Conservation (phyloP, 2,329 filamentous ascomycete genomes). For the Pseudovirgaria hyperparasitica region DNA sequence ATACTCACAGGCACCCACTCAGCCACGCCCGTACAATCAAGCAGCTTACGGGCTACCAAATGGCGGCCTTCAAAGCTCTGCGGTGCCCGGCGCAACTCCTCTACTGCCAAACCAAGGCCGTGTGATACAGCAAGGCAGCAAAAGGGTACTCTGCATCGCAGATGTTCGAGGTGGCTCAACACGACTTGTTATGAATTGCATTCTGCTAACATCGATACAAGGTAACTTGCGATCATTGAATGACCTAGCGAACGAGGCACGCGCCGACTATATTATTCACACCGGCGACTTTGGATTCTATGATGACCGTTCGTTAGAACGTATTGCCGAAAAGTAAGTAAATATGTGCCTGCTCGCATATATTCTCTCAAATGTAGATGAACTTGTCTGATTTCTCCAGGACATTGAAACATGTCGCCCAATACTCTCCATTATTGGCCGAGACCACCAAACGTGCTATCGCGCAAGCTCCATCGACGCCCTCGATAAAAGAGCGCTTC, state of each 20-base stretch:
- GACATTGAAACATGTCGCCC: constrained; percentile 94
- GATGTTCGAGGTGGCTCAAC: constrained; percentile 35
- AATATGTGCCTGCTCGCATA: background rate
- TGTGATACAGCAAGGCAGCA: constrained; percentile 36
- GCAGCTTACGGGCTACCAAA: constrained; percentile 34
- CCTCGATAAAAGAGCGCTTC: constrained; percentile 71
- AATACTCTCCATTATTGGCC: constrained; percentile 89
- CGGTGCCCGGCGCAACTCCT: constrained; percentile 30
- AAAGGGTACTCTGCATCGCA: constrained; percentile 37
- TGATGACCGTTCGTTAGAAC: constrained; percentile 86
- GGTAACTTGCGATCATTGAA: constrained; percentile 93
- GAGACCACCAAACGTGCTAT: constrained; percentile 59
- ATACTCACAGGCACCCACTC: constrained; percentile 30
- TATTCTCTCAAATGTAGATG: background rate
- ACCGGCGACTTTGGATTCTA: constrained; percentile 99
- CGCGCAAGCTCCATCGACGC: constrained; percentile 53
- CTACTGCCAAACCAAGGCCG: constrained; percentile 41
- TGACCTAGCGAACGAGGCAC: constrained; percentile 86
- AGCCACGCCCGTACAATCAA: constrained; percentile 37
- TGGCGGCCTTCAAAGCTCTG: constrained; percentile 30
- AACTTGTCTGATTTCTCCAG: constrained; percentile 33
- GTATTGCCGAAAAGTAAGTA: constrained; percentile 92
- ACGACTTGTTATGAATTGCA: constrained; percentile 6
- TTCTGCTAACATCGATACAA: background rate
- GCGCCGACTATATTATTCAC: constrained; percentile 95